These are phyloP conservation scores for Tinospora cordifolia DNA, from an alignment of 164 flowering plant species.

Conservation along the genomic window DNA sequence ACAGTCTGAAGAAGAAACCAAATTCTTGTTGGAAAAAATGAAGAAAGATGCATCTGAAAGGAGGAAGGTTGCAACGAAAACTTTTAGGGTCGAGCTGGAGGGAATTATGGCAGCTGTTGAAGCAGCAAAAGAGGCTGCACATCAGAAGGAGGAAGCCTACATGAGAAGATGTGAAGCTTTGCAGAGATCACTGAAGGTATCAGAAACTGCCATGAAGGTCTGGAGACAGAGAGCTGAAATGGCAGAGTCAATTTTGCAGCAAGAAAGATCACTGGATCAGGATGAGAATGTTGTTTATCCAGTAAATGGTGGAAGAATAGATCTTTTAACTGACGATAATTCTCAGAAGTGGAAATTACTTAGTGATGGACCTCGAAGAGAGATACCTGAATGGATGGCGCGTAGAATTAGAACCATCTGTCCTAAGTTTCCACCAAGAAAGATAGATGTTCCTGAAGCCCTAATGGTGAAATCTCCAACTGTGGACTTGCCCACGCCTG, in stretches of 20 bases:
- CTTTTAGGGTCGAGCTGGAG: slow-evolving; percentile 45
- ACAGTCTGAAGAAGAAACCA: slow-evolving; percentile 41
- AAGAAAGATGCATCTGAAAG: slow-evolving; percentile 42
- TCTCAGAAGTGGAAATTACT: slow-evolving; percentile 50
- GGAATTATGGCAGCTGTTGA: slow-evolving; percentile 36
- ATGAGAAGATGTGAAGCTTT: slow-evolving; percentile 45
- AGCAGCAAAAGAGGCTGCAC: slow-evolving; percentile 44
- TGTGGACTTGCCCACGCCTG: slow-evolving; percentile 41
- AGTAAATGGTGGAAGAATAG: slow-evolving; percentile 54
- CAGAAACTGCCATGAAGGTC: slow-evolving; percentile 39
- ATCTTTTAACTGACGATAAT: slow-evolving; percentile 47
- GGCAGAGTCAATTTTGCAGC: slow-evolving; percentile 40
- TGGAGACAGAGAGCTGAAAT: slow-evolving; percentile 52
- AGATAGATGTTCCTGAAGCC: slow-evolving; percentile 32
- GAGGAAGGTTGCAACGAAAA: slow-evolving; percentile 30
- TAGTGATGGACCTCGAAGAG: slow-evolving; percentile 55
- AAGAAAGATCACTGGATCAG: slow-evolving; percentile 23
- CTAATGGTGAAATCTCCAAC: slow-evolving; percentile 21
- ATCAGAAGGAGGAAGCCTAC: slow-evolving; percentile 41
- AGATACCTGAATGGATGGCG: slow-evolving; percentile 57
- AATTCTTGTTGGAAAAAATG: slow-evolving; percentile 40
- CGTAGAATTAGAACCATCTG: slow-evolving; percentile 35
- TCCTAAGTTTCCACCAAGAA: slow-evolving; percentile 58
- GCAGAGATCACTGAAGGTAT: slow-evolving; percentile 41
- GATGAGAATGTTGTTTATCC: slow-evolving; percentile 29